These are phyloP conservation scores for Fusarium odoratissimum DNA, from an alignment of 2,329 filamentous ascomycete species.

Conservation along the genomic window DNA sequence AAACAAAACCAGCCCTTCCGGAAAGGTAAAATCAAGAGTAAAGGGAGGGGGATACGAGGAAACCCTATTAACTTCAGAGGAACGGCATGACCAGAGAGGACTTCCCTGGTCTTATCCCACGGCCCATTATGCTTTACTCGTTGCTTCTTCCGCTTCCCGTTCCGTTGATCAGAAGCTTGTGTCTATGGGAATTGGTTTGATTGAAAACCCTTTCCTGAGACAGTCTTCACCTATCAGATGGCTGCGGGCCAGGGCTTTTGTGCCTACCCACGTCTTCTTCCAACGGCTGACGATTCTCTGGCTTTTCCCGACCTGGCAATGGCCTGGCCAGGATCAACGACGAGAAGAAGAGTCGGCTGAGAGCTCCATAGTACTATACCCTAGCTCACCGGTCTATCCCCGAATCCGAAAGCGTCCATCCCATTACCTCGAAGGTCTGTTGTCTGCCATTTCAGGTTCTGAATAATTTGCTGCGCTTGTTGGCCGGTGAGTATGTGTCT, in stretches of 20 bases:
- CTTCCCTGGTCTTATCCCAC: slow-evolving; percentile 23
- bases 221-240: slow-evolving; percentile 38
- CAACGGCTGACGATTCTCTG: slow-evolving; percentile 42
- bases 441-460: slow-evolving; percentile 10
- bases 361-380: slow-evolving; percentile 39
- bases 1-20: slow-evolving; percentile 4
- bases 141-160: slow-evolving; percentile 33
- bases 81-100: slow-evolving; percentile 15
- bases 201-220: slow-evolving; percentile 16
- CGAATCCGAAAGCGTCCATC: slow-evolving; percentile 31
- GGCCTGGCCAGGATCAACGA: slow-evolving; percentile 40
- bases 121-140: slow-evolving; percentile 15
- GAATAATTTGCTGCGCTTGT: slow-evolving; percentile 34
- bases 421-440: slow-evolving; percentile 15
- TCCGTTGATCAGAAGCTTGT: slow-evolving; percentile 34
- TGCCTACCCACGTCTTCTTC: slow-evolving; percentile 26
- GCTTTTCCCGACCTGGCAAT: slow-evolving; percentile 38
- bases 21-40: slow-evolving; percentile 9
- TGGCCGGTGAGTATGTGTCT: slow-evolving; percentile 20
- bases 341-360: slow-evolving; percentile 37
- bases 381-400: slow-evolving; percentile 40
- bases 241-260: slow-evolving; percentile 23
- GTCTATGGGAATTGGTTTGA: slow-evolving; percentile 9
- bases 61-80: slow-evolving; percentile 19
- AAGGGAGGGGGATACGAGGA: slow-evolving; percentile 20